Evolutionary conservation across 73 alveolate species (phyloP).

Genomic region (Symbiodinium pilosum): DNA sequence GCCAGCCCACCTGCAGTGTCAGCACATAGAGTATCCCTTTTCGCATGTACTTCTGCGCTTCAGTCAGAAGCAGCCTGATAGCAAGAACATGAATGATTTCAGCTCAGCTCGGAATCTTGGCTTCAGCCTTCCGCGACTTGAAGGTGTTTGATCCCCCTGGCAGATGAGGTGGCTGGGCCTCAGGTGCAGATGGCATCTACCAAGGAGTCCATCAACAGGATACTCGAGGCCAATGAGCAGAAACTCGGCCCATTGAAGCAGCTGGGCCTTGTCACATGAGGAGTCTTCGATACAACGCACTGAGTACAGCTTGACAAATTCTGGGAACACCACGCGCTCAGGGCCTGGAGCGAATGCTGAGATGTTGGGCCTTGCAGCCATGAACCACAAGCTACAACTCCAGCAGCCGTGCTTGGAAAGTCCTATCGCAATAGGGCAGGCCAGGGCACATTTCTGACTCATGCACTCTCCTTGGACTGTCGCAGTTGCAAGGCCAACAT

Average conservation of each 20-base stretch:
- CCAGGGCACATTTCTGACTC: slow-evolving; percentile 68
- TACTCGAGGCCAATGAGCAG: background rate
- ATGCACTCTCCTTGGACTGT: slow-evolving; percentile 46
- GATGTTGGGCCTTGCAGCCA: slow-evolving; percentile 65
- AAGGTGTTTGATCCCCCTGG: slow-evolving; percentile 68
- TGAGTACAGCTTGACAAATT: background rate
- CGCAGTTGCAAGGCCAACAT: background rate
- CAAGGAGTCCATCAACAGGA: background rate
- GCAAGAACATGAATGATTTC: background rate
- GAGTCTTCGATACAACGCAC: background rate
- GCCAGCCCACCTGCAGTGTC: slow-evolving; percentile 18
- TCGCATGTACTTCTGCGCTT: slow-evolving; percentile 49
- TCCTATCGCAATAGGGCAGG: no score
- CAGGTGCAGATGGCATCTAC: no score
- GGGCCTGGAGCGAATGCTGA: slow-evolving; percentile 82
- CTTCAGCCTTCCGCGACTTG: slow-evolving; percentile 72
- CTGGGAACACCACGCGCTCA: slow-evolving; percentile 14
- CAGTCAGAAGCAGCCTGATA: slow-evolving; percentile 56
- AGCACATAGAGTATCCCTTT: slow-evolving; percentile 36
- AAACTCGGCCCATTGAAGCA: slow-evolving; percentile 74
- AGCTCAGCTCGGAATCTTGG: background rate
- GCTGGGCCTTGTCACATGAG: slow-evolving; percentile 19
- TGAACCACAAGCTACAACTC: background rate
- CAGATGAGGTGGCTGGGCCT: slow-evolving; percentile 47
- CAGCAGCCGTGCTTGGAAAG: no score